Conservation (phyloP, 2,329 filamentous ascomycete species). For the Penicillium sp. region DNA sequence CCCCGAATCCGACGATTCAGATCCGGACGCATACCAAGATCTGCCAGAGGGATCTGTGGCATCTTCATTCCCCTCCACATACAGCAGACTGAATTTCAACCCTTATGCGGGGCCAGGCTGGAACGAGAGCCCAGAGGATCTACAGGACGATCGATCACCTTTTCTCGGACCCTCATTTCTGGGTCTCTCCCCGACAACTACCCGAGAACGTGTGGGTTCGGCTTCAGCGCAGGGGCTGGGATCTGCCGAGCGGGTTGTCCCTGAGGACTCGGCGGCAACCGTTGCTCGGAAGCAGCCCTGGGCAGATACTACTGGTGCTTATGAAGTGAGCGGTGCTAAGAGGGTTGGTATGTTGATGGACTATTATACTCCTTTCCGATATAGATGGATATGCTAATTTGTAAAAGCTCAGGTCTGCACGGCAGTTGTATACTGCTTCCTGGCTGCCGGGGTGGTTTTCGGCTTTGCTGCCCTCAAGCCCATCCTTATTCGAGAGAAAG, state of each 20-base stretch:
- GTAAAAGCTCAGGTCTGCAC: slow-evolving; percentile 63
- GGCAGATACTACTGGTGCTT: slow-evolving; percentile 42
- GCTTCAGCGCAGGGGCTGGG: neutral
- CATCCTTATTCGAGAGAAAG: slow-evolving; percentile 69
- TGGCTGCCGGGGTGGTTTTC: slow-evolving; percentile 77
- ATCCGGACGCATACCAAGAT: slow-evolving; percentile 28
- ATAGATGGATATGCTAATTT: neutral
- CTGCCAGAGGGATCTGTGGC: slow-evolving; percentile 30
- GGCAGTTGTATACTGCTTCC: slow-evolving; percentile 69
- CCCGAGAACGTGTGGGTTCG: slow-evolving; percentile 17
- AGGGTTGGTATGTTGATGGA: slow-evolving; percentile 47
- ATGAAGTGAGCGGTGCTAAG: slow-evolving; percentile 54
- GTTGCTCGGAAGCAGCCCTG: slow-evolving; percentile 1
- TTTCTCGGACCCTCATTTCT: slow-evolving; percentile 17
- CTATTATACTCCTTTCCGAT: neutral
- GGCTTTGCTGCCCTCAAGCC: slow-evolving; percentile 83
- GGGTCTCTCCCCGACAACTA: slow-evolving; percentile 19
- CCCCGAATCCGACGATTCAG: slow-evolving; percentile 18
- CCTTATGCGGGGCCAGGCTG: slow-evolving; percentile 41
- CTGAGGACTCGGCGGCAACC: neutral
- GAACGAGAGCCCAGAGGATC: slow-evolving; percentile 33
- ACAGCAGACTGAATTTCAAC: slow-evolving; percentile 43
- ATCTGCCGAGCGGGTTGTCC: slow-evolving; percentile 13
- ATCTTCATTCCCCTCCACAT: slow-evolving; percentile 37
- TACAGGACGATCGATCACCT: slow-evolving; percentile 26